Evolutionary conservation across 495 filamentous ascomycete genomes (phyloP), one percentile per base, ranked within the genome.

Genomic region (Xylaria telfairii): DNA sequence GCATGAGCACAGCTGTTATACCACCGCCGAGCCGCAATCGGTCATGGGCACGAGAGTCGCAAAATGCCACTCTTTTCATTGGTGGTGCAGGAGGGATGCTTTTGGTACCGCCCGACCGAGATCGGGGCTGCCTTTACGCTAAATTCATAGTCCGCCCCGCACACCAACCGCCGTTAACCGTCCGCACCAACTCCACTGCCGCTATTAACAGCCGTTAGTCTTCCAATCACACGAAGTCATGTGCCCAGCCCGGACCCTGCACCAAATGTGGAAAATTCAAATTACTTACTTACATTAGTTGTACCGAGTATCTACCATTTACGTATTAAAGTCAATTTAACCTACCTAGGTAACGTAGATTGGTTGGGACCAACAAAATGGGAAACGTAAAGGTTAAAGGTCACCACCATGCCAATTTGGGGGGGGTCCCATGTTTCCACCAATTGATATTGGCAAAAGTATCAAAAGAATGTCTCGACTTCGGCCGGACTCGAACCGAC

Each of bases 401-500:
- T n/a, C n/a, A n/a, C n/a, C n/a, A n/a, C n/a, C n/a, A n/a, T n/a
- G n/a, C n/a, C n/a, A n/a, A n/a, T n/a, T n/a, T n/a, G n/a, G n/a
- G n/a, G n/a, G n/a, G n/a, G n/a, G n/a, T n/a, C n/a, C n/a, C n/a
- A n/a, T n/a, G n/a, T n/a, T n/a, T n/a, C n/a, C n/a, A n/a, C n/a
- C n/a, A n/a, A n/a, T n/a, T n/a, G n/a, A n/a, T n/a, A n/a, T 37
- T 46, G 12, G 15, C 42, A 4, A 4, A 41, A 68, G 19, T 37
- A 0, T 0, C 59, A 63, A 63, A 69, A 69, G 15, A 42, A 34
- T 34, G n/a, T 8, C 12, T 41, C 67, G 67, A 69, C 59, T 44
- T 62, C 56, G 67, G 59, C 67, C 56, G 67, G 67, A 69, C 59
- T 69, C 67, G 67, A 69, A 69, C 67, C 67, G 56, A 63, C 67